Conservation (phyloP, 805 yeast genomes). For the Candida ovalis region DNA sequence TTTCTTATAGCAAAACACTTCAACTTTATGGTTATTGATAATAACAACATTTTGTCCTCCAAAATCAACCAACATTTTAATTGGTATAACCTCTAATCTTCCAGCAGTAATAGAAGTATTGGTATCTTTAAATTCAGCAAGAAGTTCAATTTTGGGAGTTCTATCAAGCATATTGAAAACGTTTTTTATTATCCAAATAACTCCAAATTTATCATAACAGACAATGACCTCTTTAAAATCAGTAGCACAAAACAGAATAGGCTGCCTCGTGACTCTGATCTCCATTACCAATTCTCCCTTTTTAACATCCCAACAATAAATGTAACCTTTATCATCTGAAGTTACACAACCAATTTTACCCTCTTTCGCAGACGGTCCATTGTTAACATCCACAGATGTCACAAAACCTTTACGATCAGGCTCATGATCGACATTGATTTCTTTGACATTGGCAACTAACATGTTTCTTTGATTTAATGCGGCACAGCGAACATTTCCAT, state of each 20-base stretch:
- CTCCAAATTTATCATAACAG: constrained; percentile 21
- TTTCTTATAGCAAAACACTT: neutral
- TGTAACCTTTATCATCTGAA: constrained; percentile 27
- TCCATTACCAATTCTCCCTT: constrained; percentile 10
- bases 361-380: constrained; percentile 20
- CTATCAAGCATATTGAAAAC: constrained; percentile 14
- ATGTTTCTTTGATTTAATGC: constrained; percentile 25
- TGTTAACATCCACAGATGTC: constrained; percentile 20
- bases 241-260: constrained; percentile 25
- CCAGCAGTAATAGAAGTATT: neutral
- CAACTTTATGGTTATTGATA: neutral
- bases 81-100: constrained; percentile 4
- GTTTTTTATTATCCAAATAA: constrained; percentile 19
- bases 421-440: constrained; percentile 8
- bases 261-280: constrained; percentile 10
- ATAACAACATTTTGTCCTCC: neutral
- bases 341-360: constrained; percentile 29
- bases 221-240: constrained; percentile 28
- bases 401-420: constrained; percentile 21
- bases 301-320: constrained; percentile 32
- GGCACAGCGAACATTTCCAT: constrained; percentile 29
- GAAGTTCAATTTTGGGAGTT: constrained; percentile 4
- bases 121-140: constrained; percentile 1
- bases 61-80: constrained; percentile 27
- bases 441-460: constrained; percentile 20